Conservation (phyloP, 257 asterid genomes). For the Striga asiatica region DNA sequence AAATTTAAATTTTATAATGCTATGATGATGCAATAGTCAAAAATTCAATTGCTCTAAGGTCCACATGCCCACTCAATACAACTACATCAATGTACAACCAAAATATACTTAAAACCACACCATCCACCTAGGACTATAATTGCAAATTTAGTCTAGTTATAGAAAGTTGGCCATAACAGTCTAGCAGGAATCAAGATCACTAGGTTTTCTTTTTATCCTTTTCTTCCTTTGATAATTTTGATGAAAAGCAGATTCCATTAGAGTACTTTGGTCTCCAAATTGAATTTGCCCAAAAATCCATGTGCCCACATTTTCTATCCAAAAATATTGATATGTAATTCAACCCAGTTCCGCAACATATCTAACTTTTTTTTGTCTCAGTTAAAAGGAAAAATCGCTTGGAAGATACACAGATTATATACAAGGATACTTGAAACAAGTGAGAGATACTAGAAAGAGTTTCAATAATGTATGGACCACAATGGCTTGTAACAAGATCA, state of each 20-base stretch:
- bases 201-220: no score
- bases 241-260: background rate
- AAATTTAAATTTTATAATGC: constrained; percentile 24
- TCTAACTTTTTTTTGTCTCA: background rate
- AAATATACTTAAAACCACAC: background rate
- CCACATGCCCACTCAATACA: constrained; percentile 53
- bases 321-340: background rate
- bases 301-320: background rate
- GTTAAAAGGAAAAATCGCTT: background rate
- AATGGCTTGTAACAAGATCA: no score
- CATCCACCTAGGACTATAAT: background rate
- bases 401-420: background rate
- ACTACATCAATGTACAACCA: constrained; percentile 34
- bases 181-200: background rate
- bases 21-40: constrained; percentile 23
- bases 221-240: no score
- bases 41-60: constrained; percentile 33
- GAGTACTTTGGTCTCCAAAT: background rate
- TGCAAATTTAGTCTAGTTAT: background rate
- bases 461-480: no score
- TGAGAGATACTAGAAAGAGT: no score
- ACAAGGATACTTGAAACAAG: background rate
- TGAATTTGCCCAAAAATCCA: background rate
- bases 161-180: no score
- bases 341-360: background rate